Conservation (phyloP, 1,284 basidiomycete species). For the Microbotryomycetes sp. region DNA sequence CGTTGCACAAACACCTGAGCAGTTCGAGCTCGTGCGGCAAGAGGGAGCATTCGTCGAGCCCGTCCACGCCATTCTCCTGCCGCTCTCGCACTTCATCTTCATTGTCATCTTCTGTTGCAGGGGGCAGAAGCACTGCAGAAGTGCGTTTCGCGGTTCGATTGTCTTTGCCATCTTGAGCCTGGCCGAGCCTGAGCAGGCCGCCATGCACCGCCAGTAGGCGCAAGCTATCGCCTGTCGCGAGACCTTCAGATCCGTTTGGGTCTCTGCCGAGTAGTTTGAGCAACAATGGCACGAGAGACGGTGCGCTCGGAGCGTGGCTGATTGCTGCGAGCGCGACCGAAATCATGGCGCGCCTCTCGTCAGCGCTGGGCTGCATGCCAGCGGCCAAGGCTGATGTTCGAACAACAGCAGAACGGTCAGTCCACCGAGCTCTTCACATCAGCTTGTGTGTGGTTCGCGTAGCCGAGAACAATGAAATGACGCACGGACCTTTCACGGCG, state of each 20-base stretch:
- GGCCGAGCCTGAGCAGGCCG: slow-evolving; percentile 12
- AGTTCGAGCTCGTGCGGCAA: slow-evolving; percentile 11
- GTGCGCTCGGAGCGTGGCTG: not conserved
- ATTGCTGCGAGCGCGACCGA: not conserved
- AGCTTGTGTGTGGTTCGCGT: no score
- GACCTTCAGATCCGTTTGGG: slow-evolving; percentile 21
- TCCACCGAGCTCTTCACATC: no score
- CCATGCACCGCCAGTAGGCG: slow-evolving; percentile 6
- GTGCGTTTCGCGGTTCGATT: not conserved
- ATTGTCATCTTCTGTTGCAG: not conserved
- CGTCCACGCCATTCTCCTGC: not conserved
- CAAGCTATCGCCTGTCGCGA: slow-evolving; percentile 11
- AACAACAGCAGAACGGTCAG: no score
- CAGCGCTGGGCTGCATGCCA: not conserved
- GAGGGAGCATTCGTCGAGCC: slow-evolving; percentile 16
- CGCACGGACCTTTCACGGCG: not conserved
- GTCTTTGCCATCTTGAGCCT: not conserved
- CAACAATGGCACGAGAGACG: not conserved
- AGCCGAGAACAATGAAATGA: no score
- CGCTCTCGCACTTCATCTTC: not conserved
- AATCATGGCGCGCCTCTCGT: not conserved
- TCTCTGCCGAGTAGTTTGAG: slow-evolving; percentile 25
- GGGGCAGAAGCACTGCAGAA: not conserved
- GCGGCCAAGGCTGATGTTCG: not conserved
- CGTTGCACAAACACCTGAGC: slow-evolving; percentile 30